Evolutionary conservation across 345 rosid genomes (phyloP), one percentile per base, ranked within the genome.

Genomic region (Salix caprea): DNA sequence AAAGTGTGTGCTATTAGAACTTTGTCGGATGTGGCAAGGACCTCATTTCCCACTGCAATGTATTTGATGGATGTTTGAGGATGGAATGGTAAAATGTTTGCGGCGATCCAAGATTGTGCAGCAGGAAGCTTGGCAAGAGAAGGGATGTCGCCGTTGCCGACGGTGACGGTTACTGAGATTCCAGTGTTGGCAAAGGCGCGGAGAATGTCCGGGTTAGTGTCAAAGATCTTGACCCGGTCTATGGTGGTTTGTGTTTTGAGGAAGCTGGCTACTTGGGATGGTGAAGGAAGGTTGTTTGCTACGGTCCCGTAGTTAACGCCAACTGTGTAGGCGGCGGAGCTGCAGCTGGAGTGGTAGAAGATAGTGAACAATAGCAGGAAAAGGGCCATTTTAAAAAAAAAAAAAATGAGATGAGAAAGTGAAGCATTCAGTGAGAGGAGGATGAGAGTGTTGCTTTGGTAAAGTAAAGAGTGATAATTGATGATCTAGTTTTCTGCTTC

Each of bases 241-340:
- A 93, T 89, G 76, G 84, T 82, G 74, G 98, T 93, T 76, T 85
- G 80, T 34, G 90, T 84, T 80, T 86, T 83, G 82, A 93, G 86
- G 82, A 93, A 90, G 75, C 74, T 73, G 37, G 91, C 93, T 7
- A 93, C 98, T 71, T 87, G 86, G 52, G 88, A 50, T 0, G 98
- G 93, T 3, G 90, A 83, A 5, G 93, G 97, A 76, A 93, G 97
- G 87, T 91, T 89, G 85, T 90, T 81, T n/a, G 94, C 92, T 61
- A 90, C 77, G 52, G 91, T 86, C 9, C 98, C 98, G 75, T 93
- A 91, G 91, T 93, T 93, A n/a, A 93, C 89, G 65, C 98, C 94
- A 85, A 91, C 73, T 77, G 85, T 72, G 77, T 84, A 85, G 6
- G 85, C 79, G 75, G 89, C 58, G 52, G 79, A 26, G 70, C 72